Percentiles rank a stretch among this genome's conserved stretches.
phyloP scores from a whole-genome alignment of 2,329 filamentous ascomycete genomes.

The Xylaria hypoxylon region DNA sequence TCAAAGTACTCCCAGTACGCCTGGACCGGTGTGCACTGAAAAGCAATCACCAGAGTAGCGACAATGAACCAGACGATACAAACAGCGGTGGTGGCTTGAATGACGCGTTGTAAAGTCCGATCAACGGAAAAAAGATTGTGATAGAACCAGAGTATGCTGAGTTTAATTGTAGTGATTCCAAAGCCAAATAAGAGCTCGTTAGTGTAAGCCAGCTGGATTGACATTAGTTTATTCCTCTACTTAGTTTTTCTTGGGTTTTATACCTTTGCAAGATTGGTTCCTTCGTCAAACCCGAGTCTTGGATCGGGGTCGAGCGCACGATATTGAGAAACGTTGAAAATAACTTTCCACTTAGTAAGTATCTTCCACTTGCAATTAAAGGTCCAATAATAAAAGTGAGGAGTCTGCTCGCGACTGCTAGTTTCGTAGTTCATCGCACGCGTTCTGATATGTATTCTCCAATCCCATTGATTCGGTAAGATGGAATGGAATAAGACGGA shows the following conservation, averaged over 20 bases:
- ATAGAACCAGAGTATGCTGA: slow-evolving; percentile 35
- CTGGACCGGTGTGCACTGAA: slow-evolving; percentile 25
- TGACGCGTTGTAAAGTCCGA: slow-evolving; percentile 4
- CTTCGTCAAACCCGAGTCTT: not conserved
- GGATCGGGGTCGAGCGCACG: slow-evolving; percentile 18
- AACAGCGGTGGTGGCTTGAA: not conserved
- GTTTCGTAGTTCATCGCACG: no score
- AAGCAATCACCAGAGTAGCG: slow-evolving; percentile 10
- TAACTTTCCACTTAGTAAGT: slow-evolving; percentile 12
- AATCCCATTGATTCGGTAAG: not conserved
- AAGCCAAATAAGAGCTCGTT: slow-evolving; percentile 27
- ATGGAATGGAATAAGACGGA: not conserved
- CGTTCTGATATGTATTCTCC: not conserved
- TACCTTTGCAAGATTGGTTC: slow-evolving; percentile 24
- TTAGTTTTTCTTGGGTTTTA: not conserved
- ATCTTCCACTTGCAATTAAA: no score
- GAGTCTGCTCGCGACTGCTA: no score
- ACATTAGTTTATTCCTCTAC: not conserved
- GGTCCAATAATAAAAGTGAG: no score
- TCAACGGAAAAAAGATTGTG: slow-evolving; percentile 23
- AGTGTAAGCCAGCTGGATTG: slow-evolving; percentile 9
- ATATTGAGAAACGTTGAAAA: slow-evolving; percentile 20
- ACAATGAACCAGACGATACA: slow-evolving; percentile 31
- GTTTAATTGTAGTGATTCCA: slow-evolving; percentile 28
- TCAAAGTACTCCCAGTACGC: slow-evolving; percentile 29